These are phyloP conservation scores for Alternaria panax DNA, from an alignment of 2,329 filamentous ascomycete genomes.

Conservation along the genomic window DNA sequence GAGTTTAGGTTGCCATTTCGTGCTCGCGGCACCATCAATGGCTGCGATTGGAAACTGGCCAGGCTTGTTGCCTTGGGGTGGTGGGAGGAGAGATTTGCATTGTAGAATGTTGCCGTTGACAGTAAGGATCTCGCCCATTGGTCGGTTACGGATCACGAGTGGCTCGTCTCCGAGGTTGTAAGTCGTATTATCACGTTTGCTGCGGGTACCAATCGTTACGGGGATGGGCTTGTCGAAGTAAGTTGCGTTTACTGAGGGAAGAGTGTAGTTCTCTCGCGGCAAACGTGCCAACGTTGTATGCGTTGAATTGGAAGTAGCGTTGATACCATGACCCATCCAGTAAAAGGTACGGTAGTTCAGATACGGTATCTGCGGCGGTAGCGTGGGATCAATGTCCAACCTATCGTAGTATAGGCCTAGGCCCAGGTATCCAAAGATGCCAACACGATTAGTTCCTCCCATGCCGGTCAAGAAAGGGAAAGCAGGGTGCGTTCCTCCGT, in stretches of 20 bases:
- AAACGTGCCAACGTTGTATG: conserved; percentile 69
- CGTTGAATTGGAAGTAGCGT: conserved; percentile 67
- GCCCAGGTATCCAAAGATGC: conserved; percentile 72
- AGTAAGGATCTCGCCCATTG: conserved; percentile 62
- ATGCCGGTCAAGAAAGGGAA: conserved; percentile 76
- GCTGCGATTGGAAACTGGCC: conserved; percentile 75
- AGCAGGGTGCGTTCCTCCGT: conserved; percentile 72
- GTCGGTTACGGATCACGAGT: conserved; percentile 66
- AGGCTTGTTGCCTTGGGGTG: conserved; percentile 55
- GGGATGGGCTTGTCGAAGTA: conserved; percentile 65
- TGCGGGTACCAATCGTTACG: conserved; percentile 60
- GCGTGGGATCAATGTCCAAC: conserved; percentile 68
- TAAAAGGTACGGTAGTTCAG: conserved; percentile 70
- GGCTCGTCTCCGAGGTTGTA: conserved; percentile 60
- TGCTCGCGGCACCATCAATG: conserved; percentile 70
- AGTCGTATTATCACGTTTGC: conserved; percentile 39
- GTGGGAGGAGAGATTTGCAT: conserved; percentile 61
- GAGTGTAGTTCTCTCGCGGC: conserved; percentile 46
- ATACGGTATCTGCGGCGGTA: conserved; percentile 70
- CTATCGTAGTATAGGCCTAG: conserved; percentile 66
- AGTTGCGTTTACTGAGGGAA: conserved; percentile 61
- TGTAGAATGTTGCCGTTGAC: conserved; percentile 68
- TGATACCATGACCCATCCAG: conserved; percentile 70
- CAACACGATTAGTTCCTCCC: conserved; percentile 72
- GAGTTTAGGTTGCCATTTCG: conserved; percentile 69